A percentile compares a stretch with the other conserved stretches of the same genome.
Conservation (phyloP, 176 grass and related monocot species). For the Metroxylon sagu region DNA sequence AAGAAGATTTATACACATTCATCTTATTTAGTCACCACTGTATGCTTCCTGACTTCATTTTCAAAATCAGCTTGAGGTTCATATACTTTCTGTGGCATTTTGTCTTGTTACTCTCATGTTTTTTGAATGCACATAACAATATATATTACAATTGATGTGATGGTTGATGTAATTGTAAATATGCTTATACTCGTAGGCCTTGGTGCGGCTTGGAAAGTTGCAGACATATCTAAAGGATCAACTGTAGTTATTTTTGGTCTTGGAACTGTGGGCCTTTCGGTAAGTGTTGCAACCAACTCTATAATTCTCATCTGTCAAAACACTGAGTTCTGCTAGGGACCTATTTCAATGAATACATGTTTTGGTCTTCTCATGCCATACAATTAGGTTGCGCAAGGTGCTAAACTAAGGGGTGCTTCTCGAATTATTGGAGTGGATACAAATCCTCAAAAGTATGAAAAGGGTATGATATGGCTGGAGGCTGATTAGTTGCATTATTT, state of each 20-base stretch:
- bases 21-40: no score
- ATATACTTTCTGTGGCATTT: no score
- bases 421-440: constrained; percentile 87
- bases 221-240: constrained; percentile 61
- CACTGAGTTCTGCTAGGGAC: no score
- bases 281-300: constrained; percentile 29
- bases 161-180: no score
- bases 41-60: no score
- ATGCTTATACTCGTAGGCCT: constrained; percentile 39
- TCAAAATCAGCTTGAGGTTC: no score
- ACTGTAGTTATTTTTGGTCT: constrained; percentile 96
- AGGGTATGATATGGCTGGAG: constrained; percentile 32
- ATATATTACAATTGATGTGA: no score
- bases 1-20: no score
- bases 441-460: constrained; percentile 75
- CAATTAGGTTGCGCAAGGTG: constrained; percentile 84
- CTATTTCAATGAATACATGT: background rate
- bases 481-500: background rate
- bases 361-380: constrained; percentile 8
- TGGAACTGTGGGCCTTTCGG: constrained; percentile 86
- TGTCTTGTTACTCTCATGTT: no score
- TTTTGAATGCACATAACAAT: no score
- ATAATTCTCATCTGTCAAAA: background rate
- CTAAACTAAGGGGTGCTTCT: constrained; percentile 68
- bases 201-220: constrained; percentile 89